phyloP scores from a whole-genome alignment of 192 early-diverging fungal genomes.

The Coemansia sp. region DNA sequence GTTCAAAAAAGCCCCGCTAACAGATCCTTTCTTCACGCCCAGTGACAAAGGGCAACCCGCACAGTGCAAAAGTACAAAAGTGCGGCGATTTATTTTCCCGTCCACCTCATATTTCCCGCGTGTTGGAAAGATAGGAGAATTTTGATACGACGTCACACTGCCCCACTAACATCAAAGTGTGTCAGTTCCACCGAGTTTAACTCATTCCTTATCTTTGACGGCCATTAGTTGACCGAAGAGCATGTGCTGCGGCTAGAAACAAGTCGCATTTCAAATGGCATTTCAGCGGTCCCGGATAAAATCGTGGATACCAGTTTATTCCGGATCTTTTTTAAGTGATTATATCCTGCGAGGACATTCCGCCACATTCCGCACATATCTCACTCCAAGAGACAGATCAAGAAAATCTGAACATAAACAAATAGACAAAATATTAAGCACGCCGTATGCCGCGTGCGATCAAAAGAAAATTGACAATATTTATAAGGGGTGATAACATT shows the following conservation, averaged over 20 bases:
- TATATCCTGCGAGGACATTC: no score
- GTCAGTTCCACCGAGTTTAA: no score
- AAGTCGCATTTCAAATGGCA: no score
- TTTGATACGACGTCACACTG: not conserved
- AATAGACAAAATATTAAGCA: not conserved
- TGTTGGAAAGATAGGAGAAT: not conserved
- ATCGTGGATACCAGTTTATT: no score
- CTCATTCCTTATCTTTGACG: not conserved
- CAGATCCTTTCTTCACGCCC: not conserved
- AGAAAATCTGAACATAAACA: not conserved
- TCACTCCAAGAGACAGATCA: not conserved
- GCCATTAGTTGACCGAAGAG: no score
- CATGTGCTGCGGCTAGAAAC: no score
- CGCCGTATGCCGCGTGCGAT: not conserved
- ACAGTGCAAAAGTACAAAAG: not conserved
- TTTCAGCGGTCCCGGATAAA: no score
- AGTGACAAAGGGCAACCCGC: not conserved
- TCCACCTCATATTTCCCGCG: not conserved
- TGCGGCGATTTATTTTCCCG: constrained; percentile 1
- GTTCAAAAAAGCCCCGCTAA: not conserved
- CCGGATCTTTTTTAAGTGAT: no score
- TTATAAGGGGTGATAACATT: not conserved
- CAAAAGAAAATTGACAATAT: not conserved
- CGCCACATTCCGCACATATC: not conserved
- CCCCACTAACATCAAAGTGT: no score